phyloP scores from a whole-genome alignment of 805 yeast species.

The Metschnikowia dekortorum region DNA sequence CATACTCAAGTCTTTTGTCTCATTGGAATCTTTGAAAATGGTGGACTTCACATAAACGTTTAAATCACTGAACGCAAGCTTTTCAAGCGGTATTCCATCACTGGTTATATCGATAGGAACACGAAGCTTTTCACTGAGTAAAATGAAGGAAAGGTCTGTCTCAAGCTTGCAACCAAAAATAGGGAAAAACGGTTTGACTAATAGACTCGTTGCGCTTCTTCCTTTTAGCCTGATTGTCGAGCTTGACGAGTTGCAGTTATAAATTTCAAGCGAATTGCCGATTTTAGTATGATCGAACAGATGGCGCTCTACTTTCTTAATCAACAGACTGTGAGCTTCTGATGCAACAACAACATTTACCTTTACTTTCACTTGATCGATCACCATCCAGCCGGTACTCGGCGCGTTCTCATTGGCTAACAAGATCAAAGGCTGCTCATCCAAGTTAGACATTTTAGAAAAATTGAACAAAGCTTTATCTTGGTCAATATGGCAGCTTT shows the following conservation, averaged over 20 bases:
- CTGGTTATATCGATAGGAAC: constrained; percentile 21
- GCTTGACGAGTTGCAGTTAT: neutral
- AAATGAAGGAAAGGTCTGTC: constrained; percentile 11
- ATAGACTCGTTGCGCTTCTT: constrained; percentile 5
- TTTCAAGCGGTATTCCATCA: constrained; percentile 10
- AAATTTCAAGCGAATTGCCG: constrained; percentile 4
- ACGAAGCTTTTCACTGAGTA: constrained; percentile 29
- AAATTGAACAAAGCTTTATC: constrained; percentile 5
- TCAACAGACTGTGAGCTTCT: neutral
- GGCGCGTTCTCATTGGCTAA: constrained; percentile 20
- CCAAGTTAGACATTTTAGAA: constrained; percentile 3
- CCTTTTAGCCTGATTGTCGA: constrained; percentile 5
- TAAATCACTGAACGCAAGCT: constrained; percentile 19
- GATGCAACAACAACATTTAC: constrained; percentile 8
- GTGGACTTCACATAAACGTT: constrained; percentile 20
- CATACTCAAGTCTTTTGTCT: constrained; percentile 16
- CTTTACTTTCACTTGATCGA: constrained; percentile 15
- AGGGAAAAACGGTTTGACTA: constrained; percentile 23
- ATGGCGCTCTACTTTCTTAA: constrained; percentile 3
- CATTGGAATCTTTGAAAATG: constrained; percentile 12
- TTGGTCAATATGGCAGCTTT: neutral
- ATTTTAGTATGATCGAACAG: constrained; percentile 1
- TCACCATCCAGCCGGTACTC: constrained; percentile 21
- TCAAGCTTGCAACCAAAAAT: constrained; percentile 14
- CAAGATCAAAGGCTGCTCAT: constrained; percentile 11